Evolutionary conservation across 2,329 filamentous ascomycete species (phyloP).

Genomic region (Bertia moriformis): DNA sequence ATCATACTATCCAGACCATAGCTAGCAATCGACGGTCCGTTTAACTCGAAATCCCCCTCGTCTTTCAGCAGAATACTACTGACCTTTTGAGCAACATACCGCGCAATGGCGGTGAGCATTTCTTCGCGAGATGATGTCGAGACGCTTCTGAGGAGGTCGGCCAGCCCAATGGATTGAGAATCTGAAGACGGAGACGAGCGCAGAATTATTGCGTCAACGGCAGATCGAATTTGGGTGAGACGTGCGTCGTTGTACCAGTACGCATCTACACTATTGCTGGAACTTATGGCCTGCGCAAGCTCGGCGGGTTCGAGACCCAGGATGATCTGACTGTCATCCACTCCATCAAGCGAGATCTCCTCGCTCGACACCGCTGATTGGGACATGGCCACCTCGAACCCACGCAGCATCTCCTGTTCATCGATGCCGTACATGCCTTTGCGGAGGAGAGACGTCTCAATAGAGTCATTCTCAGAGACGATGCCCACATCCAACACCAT

Average conservation of each 20-base stretch:
- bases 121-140: no score
- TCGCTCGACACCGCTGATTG: no score
- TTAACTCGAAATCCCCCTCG: constrained; percentile 5
- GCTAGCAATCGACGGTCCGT: constrained; percentile 7
- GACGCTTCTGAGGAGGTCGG: constrained; percentile 5
- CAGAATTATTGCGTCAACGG: constrained; percentile 6
- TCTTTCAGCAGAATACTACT: constrained; percentile 9
- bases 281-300: constrained; percentile 6
- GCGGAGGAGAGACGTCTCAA: constrained; percentile 2
- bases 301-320: constrained; percentile 10
- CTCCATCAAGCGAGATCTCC: constrained; percentile 1
- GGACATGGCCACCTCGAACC: constrained; percentile 9
- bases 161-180: constrained; percentile 6
- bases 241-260: constrained; percentile 13
- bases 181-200: neutral
- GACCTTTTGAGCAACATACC: constrained; percentile 7
- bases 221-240: constrained; percentile 7
- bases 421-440: constrained; percentile 5
- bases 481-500: constrained; percentile 15
- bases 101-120: constrained; percentile 4
- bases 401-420: constrained; percentile 5
- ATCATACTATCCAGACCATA: constrained; percentile 22
- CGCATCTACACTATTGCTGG: constrained; percentile 2
- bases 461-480: constrained; percentile 8
- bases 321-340: constrained; percentile 9